phyloP scores from a whole-genome alignment of 2,329 filamentous ascomycete genomes.

The Hypoxylon sp. region DNA sequence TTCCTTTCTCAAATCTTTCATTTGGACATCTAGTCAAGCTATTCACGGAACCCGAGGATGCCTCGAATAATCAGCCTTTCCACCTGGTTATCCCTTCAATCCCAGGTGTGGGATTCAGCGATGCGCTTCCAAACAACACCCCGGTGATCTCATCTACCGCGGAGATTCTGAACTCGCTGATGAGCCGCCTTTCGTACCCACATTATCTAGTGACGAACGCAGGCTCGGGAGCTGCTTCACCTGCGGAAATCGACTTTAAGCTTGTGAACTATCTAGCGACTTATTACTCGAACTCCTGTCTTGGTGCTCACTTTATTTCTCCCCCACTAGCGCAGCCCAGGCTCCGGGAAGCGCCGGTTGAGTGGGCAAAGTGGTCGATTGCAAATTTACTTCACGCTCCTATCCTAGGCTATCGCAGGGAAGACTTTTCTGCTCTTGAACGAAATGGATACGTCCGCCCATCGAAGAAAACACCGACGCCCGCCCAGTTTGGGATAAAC shows the following conservation, averaged over 20 bases:
- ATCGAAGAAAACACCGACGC: slow-evolving; percentile 40
- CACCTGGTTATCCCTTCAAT: slow-evolving; percentile 77
- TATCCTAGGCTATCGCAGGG: slow-evolving; percentile 69
- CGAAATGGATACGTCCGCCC: slow-evolving; percentile 43
- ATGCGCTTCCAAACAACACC: slow-evolving; percentile 67
- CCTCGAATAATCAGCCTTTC: slow-evolving; percentile 66
- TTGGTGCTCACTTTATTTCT: slow-evolving; percentile 73
- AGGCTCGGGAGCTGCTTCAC: slow-evolving; percentile 62
- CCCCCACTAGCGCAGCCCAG: slow-evolving; percentile 68
- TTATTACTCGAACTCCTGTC: slow-evolving; percentile 64
- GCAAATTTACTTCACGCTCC: slow-evolving; percentile 65
- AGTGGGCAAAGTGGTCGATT: slow-evolving; percentile 70
- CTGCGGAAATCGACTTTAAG: slow-evolving; percentile 67
- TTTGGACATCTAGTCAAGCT: slow-evolving; percentile 69
- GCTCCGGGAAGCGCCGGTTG: slow-evolving; percentile 59
- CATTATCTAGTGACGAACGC: slow-evolving; percentile 71
- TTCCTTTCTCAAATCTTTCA: slow-evolving; percentile 75
- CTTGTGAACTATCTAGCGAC: slow-evolving; percentile 65
- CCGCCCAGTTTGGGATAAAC: slow-evolving; percentile 52
- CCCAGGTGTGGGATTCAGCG: slow-evolving; percentile 77
- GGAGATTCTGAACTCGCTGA: slow-evolving; percentile 70
- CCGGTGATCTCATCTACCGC: slow-evolving; percentile 69
- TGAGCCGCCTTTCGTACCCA: slow-evolving; percentile 72
- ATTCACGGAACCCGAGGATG: slow-evolving; percentile 68
- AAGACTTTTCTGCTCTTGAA: slow-evolving; percentile 65